These are phyloP conservation scores for Fusarium sp. DNA, from an alignment of 2,329 filamentous ascomycete genomes.

Conservation along the genomic window DNA sequence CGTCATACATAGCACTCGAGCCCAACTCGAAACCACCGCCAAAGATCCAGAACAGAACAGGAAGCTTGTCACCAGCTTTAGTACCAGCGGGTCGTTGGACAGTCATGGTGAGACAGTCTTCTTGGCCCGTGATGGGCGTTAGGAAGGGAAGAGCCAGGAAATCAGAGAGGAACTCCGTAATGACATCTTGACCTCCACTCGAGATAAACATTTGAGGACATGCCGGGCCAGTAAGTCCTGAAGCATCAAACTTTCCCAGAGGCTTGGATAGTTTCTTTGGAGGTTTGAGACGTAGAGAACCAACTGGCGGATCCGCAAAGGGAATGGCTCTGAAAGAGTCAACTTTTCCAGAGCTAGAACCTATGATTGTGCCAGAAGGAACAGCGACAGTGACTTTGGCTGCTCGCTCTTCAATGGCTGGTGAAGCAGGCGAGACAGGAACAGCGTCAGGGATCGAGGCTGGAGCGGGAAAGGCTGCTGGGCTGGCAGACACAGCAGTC, in stretches of 20 bases:
- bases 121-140: slow-evolving; percentile 65
- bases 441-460: slow-evolving; percentile 7
- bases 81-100: slow-evolving; percentile 70
- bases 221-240: slow-evolving; percentile 63
- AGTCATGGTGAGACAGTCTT: slow-evolving; percentile 74
- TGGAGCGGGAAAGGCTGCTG: slow-evolving; percentile 30
- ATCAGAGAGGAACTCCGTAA: slow-evolving; percentile 60
- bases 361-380: slow-evolving; percentile 67
- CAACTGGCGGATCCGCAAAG: slow-evolving; percentile 77
- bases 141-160: slow-evolving; percentile 69
- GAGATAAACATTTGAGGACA: slow-evolving; percentile 80
- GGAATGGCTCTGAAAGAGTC: slow-evolving; percentile 82
- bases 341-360: slow-evolving; percentile 59
- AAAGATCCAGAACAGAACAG: slow-evolving; percentile 78
- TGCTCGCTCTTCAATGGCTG: slow-evolving; percentile 57
- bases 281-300: slow-evolving; percentile 74
- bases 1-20: slow-evolving; percentile 65
- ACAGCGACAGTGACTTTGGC: slow-evolving; percentile 65
- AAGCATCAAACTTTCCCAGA: slow-evolving; percentile 72
- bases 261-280: slow-evolving; percentile 68
- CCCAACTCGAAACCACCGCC: slow-evolving; percentile 73
- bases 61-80: slow-evolving; percentile 66
- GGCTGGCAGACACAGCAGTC: slow-evolving; percentile 35
- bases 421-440: slow-evolving; percentile 29
- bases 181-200: slow-evolving; percentile 54